These are phyloP conservation scores for Camelina sativa DNA, from an alignment of 345 rosid genomes.

Conservation along the genomic window DNA sequence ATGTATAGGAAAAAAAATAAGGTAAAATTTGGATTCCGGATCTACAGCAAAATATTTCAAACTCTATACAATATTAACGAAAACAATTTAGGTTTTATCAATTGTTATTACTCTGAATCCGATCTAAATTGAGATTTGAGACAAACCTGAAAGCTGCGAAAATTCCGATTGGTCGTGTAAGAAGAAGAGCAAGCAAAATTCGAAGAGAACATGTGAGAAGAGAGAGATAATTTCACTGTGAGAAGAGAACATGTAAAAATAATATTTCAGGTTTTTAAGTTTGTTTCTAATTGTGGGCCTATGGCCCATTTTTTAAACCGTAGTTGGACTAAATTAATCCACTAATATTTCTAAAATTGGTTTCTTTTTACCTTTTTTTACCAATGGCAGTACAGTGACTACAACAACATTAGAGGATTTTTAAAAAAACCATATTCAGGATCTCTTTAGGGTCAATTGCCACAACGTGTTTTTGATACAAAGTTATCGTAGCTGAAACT, in stretches of 20 bases:
- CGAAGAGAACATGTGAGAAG: no score
- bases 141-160: conserved; percentile 39
- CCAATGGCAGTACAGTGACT: no score
- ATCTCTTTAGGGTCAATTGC: no score
- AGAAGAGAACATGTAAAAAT: conserved; percentile 21
- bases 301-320: neutral
- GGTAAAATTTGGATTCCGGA: conserved; percentile 1
- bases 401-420: no score
- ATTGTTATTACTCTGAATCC: neutral
- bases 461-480: no score
- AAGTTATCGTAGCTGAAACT: no score
- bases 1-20: neutral
- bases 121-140: conserved; percentile 23
- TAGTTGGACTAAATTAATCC: no score
- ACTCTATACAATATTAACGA: neutral
- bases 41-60: conserved; percentile 12
- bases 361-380: no score
- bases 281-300: neutral
- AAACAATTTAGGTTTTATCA: conserved; percentile 4
- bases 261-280: neutral
- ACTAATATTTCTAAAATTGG: no score
- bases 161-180: conserved; percentile 17
- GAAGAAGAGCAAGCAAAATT: neutral
- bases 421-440: no score
- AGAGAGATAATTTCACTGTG: conserved; percentile 3